Conservation (phyloP, 2,329 filamentous ascomycete species). For the Conoideocrella luteorostrata region DNA sequence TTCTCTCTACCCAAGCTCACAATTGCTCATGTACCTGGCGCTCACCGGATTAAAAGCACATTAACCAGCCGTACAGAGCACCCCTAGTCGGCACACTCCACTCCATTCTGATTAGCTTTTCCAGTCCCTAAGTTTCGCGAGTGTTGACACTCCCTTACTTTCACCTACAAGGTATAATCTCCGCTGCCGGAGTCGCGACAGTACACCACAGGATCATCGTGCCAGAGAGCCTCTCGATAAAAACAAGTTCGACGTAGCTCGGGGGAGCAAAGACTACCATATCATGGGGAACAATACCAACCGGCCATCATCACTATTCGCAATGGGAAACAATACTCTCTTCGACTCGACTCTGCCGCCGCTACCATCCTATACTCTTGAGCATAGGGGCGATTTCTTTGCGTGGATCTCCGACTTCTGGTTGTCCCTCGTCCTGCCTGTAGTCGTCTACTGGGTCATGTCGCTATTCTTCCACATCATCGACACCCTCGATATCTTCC, state of each 20-base stretch:
- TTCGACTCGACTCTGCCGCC: constrained; percentile 63
- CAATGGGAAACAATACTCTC: constrained; percentile 47
- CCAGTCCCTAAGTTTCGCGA: not conserved
- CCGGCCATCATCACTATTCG: constrained; percentile 22
- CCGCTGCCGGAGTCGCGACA: not conserved
- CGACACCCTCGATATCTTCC: constrained; percentile 78
- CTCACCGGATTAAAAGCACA: not conserved
- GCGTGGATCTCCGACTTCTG: constrained; percentile 76
- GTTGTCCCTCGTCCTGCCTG: constrained; percentile 67
- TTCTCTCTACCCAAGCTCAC: not conserved
- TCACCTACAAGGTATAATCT: not conserved
- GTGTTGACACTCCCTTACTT: not conserved
- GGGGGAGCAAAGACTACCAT: not conserved
- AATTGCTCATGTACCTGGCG: not conserved
- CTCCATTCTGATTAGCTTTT: not conserved
- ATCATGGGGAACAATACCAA: constrained; percentile 35
- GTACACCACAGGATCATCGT: not conserved
- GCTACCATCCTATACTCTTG: constrained; percentile 73
- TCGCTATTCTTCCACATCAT: constrained; percentile 84
- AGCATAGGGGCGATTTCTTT: constrained; percentile 64
- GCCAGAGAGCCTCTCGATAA: not conserved
- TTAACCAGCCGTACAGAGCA: not conserved
- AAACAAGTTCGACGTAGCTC: no score
- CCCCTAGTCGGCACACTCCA: not conserved
- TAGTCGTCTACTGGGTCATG: constrained; percentile 81